Conservation (phyloP, 2,329 filamentous ascomycete species). For the Dactylonectria macrodidyma region DNA sequence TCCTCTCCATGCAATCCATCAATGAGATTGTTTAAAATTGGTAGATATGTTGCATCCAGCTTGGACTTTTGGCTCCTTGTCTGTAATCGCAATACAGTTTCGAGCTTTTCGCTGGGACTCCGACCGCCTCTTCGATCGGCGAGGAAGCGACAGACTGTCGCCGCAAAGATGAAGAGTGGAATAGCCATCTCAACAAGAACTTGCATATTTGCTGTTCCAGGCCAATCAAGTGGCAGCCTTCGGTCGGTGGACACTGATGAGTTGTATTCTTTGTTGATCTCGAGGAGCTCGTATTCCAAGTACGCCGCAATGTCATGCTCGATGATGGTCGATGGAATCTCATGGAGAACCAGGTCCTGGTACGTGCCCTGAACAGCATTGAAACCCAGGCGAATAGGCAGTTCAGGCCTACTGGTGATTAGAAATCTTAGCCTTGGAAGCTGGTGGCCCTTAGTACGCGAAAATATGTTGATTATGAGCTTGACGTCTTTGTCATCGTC, state of each 20-base stretch:
- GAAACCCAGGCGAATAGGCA: constrained; percentile 56
- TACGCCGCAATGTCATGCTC: constrained; percentile 55
- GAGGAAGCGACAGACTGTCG: constrained; percentile 52
- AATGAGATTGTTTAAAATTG: background rate
- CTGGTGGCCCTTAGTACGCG: constrained; percentile 28
- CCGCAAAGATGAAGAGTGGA: constrained; percentile 56
- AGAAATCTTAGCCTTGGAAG: constrained; percentile 52
- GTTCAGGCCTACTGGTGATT: constrained; percentile 59
- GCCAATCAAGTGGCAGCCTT: constrained; percentile 28
- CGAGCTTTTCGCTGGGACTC: constrained; percentile 42
- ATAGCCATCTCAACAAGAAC: constrained; percentile 47
- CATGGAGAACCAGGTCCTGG: constrained; percentile 53
- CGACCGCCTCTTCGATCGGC: constrained; percentile 32
- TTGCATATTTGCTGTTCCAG: background rate
- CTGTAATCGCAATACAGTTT: constrained; percentile 40
- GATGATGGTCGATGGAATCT: constrained; percentile 50
- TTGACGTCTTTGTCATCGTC: constrained; percentile 46
- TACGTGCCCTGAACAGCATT: constrained; percentile 36
- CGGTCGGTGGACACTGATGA: background rate
- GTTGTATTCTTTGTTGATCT: constrained; percentile 48
- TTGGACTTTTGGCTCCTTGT: constrained; percentile 20
- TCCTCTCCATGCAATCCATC: background rate
- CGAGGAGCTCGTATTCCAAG: constrained; percentile 49
- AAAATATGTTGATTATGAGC: constrained; percentile 49
- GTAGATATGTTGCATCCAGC: background rate